Base-by-base conservation (phyloP, 2,329 filamentous ascomycete genomes). In the Colletotrichum lindemuthianum region DNA sequence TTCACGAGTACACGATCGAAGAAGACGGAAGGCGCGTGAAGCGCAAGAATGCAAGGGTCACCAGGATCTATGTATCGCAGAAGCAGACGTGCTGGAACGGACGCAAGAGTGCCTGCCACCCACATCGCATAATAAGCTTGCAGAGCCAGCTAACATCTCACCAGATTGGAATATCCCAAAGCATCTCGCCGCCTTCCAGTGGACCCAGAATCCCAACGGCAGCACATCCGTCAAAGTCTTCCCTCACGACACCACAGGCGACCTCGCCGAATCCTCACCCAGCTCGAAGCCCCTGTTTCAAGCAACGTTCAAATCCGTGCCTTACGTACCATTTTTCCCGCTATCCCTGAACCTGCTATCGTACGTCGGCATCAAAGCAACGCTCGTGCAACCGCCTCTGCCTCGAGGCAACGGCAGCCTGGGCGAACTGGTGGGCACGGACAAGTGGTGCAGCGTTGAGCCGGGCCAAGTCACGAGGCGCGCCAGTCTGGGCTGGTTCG, bases 161-260 rank as follows among this genome's bases (percentile, higher is more conserved):
- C 12, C 48, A 83, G 82, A 85, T 66, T 86, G 83, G 84, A 85
- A 84, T 69, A 81, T 84, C 36, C 83, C 84, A 11, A 86, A 86
- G 68, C 83, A 86, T 60, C 77, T 86, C 12, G 84, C 84, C 40
- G 74, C 74, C 10, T 86, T 86, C 69, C 76, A 78, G 12, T 86
- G 82, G 77, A 71, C 73, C 12, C 69, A 76, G 15, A 67, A 74
- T 39, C 63, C 75, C 6, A 72, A 78, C 63, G 76, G 75, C 37
- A 73, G 76, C 36, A 76, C 75, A 15, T 73, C 71, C 8, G 76
- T 84, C 63, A 75, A 79, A 43, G 80, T 86, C 36, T 82, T 75
- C 68, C 82, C 82, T 2, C 73, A 81, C 65, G 80, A 83, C 69
- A 76, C 71, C 1, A 65, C 66, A 2, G 66, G 59, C 24, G 73